Conservation (phyloP, 2,329 filamentous ascomycete genomes). For the Eutypella sp. region DNA sequence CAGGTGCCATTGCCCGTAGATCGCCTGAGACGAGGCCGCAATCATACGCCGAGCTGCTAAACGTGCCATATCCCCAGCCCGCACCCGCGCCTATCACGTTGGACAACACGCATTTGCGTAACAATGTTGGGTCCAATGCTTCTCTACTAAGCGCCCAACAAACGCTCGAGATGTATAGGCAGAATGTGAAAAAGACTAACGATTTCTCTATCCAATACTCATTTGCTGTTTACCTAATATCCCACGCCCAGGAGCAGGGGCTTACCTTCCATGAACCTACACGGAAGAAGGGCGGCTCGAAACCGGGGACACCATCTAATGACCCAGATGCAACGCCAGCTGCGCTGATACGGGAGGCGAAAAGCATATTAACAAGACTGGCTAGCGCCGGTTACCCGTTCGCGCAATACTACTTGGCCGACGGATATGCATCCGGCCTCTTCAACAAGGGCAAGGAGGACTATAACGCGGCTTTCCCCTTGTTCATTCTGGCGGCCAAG, state of each 20-base stretch:
- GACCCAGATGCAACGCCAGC: conserved; percentile 47
- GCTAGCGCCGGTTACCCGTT: conserved; percentile 89
- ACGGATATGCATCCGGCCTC: conserved; percentile 88
- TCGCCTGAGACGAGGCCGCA: conserved; percentile 51
- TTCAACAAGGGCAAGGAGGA: conserved; percentile 95
- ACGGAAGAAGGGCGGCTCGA: conserved; percentile 41
- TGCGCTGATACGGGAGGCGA: conserved; percentile 79
- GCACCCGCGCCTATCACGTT: conserved; percentile 61
- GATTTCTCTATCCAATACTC: conserved; percentile 90
- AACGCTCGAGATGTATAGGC: conserved; percentile 95
- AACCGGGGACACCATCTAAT: conserved; percentile 28
- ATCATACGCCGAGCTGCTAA: conserved; percentile 57
- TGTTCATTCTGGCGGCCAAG: conserved; percentile 91
- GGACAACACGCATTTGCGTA: conserved; percentile 77
- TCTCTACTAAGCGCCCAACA: conserved; percentile 87
- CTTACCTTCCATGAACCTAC: conserved; percentile 45
- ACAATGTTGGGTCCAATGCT: conserved; percentile 79
- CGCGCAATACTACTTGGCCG: conserved; percentile 94
- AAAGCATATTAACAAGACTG: conserved; percentile 80
- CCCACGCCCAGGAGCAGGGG: conserved; percentile 76
- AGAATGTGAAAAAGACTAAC: conserved; percentile 95
- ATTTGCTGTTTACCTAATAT: conserved; percentile 91
- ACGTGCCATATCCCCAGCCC: conserved; percentile 75
- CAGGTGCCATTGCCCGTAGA: conserved; percentile 44
- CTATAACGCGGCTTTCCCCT: conserved; percentile 82